A percentile compares a stretch with the other conserved stretches of the same genome.
Evolutionary conservation across 306 rosid genomes (phyloP).

Genomic region (Arachis hypogaea): DNA sequence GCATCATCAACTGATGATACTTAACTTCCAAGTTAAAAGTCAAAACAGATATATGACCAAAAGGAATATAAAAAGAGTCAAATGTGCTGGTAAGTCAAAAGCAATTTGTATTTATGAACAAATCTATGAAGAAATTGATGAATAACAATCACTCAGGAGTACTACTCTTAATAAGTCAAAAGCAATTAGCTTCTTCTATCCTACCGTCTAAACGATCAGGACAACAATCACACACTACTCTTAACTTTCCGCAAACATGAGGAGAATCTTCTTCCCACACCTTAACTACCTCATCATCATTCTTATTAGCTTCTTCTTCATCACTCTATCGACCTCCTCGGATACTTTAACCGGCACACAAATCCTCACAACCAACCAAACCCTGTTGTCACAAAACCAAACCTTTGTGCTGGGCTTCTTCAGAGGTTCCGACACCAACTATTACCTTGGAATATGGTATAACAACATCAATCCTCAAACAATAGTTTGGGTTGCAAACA

Average conservation of each 20-base stretch:
- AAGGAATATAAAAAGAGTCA: too few species aligned
- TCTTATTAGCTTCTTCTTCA: conserved; percentile 28
- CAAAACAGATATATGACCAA: too few species aligned
- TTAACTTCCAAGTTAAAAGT: too few species aligned
- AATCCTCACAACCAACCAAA: conserved; percentile 46
- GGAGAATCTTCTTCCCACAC: conserved; percentile 10
- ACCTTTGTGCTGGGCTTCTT: conserved; percentile 67
- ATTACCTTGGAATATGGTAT: conserved; percentile 77
- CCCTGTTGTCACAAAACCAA: conserved; percentile 50
- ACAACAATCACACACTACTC: conserved; percentile 13
- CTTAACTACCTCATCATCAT: conserved; percentile 22
- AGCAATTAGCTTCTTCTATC: neutral
- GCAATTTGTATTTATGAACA: too few species aligned
- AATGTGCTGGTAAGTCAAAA: too few species aligned
- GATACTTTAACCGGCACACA: conserved; percentile 55
- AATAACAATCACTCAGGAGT: neutral
- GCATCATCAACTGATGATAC: too few species aligned
- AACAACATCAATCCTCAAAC: conserved; percentile 35
- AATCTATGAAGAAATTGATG: too few species aligned
- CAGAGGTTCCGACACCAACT: conserved; percentile 24
- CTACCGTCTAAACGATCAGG: too few species aligned
- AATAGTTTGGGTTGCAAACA: conserved; percentile 80
- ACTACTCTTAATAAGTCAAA: neutral
- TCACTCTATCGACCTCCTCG: conserved; percentile 37
- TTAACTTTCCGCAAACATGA: conserved; percentile 47